Conservation (phyloP, 305 asterid genomes). For the Fraxinus platypoda region DNA sequence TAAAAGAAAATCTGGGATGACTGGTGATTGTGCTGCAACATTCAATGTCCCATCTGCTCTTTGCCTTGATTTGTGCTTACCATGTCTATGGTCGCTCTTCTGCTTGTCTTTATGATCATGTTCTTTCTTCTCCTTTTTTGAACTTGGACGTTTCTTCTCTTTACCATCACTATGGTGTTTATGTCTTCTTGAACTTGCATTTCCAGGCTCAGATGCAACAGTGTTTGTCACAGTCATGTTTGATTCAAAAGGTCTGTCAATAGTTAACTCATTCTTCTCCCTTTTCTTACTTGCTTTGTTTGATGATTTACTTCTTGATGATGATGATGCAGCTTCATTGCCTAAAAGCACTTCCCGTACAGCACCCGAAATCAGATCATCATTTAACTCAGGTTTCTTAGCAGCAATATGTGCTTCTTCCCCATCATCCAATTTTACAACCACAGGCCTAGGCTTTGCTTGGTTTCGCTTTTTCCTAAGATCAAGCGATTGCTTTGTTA, state of each 20-base stretch:
- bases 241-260: slow-evolving; percentile 27
- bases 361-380: slow-evolving; percentile 68
- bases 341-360: slow-evolving; percentile 85
- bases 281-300: slow-evolving; percentile 50
- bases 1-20: slow-evolving; percentile 86
- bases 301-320: slow-evolving; percentile 46
- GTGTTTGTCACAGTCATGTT: slow-evolving; percentile 20
- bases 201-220: slow-evolving; percentile 37
- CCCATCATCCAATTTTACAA: slow-evolving; percentile 80
- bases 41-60: slow-evolving; percentile 48
- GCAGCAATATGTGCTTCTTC: slow-evolving; percentile 36
- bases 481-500: slow-evolving; percentile 71
- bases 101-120: slow-evolving; percentile 44
- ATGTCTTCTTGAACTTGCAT: slow-evolving; percentile 41
- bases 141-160: slow-evolving; percentile 56
- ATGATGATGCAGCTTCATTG: slow-evolving; percentile 63
- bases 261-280: slow-evolving; percentile 33
- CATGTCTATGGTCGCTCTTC: slow-evolving; percentile 47
- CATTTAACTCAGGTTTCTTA: slow-evolving; percentile 40
- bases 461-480: slow-evolving; percentile 56
- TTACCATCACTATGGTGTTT: slow-evolving; percentile 50
- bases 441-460: slow-evolving; percentile 82
- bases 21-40: slow-evolving; percentile 57
- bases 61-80: slow-evolving; percentile 61
- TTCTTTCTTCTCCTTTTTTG: slow-evolving; percentile 50